Evolutionary conservation across 2,329 filamentous ascomycete species (phyloP), one percentile per base, ranked within the genome.

Genomic region (Scleromitrula shiraiana): DNA sequence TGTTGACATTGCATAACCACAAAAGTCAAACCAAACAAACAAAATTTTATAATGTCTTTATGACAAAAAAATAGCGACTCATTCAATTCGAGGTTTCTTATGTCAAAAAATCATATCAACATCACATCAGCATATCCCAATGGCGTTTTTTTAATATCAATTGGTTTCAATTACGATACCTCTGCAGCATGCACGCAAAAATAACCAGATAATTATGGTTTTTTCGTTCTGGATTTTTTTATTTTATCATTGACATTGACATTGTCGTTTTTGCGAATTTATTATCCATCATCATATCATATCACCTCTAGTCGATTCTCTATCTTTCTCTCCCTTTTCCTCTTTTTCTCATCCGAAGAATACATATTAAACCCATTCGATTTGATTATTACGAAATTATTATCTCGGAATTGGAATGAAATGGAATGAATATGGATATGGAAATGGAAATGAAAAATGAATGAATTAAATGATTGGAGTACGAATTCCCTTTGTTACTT

Each of bases 401-500:
- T n/a, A n/a, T n/a, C n/a, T n/a, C n/a, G n/a, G n/a, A n/a, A n/a
- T n/a, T n/a, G n/a, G n/a, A n/a, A n/a, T n/a, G n/a, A n/a, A n/a
- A n/a, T n/a, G n/a, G n/a, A n/a, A n/a, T n/a, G n/a, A n/a, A n/a
- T n/a, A n/a, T n/a, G n/a, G n/a, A 39, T 12, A 39, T 46, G 42
- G 38, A 39, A 38, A 46, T 37, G 42, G 35, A 30, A 35, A 20
- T 27, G 40, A 20, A 47, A 27, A 37, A 27, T 37, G 45, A 47
- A 47, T 33, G 45, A 47, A 32, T 32, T 27, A 12, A 41, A 46
- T 20, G 35, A 40, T 17, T 24, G 43, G 43, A 46, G 43, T 36
- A 46, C 43, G 43, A 46, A 46, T 46, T 46, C 38, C 43, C 14
- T 46, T 40, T 46, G 43, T 46, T 14, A 46, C 39, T 46, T 33